Percentiles rank a stretch among this genome's conserved stretches.
Evolutionary conservation across 2,329 filamentous ascomycete species (phyloP).

Genomic region (Intubia oerlemansii): DNA sequence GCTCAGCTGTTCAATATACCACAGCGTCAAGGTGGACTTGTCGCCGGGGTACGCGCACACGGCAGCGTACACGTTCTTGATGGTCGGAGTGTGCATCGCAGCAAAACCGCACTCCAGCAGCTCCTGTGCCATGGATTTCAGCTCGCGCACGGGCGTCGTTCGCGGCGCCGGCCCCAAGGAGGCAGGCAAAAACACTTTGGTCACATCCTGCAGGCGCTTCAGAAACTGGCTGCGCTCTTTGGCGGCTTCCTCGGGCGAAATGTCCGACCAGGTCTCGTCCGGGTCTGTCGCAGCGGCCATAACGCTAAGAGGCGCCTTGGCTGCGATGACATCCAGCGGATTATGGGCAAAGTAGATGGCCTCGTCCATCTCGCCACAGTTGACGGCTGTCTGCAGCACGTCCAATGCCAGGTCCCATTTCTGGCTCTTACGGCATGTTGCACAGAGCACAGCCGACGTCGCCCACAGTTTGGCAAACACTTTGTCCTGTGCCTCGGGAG

Average conservation of each 20-base stretch:
- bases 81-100: constrained; percentile 6
- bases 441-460: too few relatives aligned
- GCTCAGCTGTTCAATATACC: constrained; percentile 14
- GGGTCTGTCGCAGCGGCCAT: neutral
- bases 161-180: neutral
- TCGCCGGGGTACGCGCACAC: constrained; percentile 10
- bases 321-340: too few relatives aligned
- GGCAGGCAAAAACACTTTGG: constrained; percentile 4
- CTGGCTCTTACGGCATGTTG: too few relatives aligned
- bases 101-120: constrained; percentile 13
- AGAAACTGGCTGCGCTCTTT: neutral
- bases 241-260: too few relatives aligned
- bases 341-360: too few relatives aligned
- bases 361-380: too few relatives aligned
- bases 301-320: neutral
- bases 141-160: neutral
- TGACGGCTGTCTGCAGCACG: too few relatives aligned
- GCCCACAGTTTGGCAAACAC: too few relatives aligned
- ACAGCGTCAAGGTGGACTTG: constrained; percentile 10
- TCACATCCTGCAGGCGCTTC: constrained; percentile 2
- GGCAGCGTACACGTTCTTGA: constrained; percentile 14
- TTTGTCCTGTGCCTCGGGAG: too few relatives aligned
- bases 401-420: too few relatives aligned
- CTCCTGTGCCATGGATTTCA: constrained; percentile 9
- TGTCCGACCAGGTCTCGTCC: too few relatives aligned